A percentile compares a stretch with the other conserved stretches of the same genome.
Conservation (phyloP, 192 early-diverging fungal species). For the Rhizoclosmatium sp. region DNA sequence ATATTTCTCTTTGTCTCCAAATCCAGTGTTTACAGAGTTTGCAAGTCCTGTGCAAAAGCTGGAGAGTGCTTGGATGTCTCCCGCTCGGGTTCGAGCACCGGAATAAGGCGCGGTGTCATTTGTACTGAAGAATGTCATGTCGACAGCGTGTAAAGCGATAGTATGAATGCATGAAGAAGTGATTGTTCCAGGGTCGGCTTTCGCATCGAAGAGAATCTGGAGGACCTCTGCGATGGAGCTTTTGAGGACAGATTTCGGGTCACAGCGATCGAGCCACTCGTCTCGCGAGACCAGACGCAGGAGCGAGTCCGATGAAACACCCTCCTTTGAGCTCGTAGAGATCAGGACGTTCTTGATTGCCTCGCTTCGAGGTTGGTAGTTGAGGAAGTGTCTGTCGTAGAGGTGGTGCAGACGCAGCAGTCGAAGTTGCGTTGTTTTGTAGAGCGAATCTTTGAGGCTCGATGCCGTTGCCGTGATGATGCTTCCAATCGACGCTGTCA, state of each 20-base stretch:
- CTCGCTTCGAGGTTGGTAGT: not conserved
- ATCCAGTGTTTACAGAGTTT: not conserved
- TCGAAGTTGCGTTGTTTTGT: not conserved
- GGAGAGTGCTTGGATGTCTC: not conserved
- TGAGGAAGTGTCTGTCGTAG: not conserved
- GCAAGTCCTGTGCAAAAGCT: conserved; percentile 1
- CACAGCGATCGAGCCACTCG: conserved; percentile 7
- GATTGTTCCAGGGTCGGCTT: not conserved
- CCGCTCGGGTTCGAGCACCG: not conserved
- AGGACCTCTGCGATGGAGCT: not conserved
- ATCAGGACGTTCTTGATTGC: not conserved
- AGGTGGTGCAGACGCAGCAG: conserved; percentile 2
- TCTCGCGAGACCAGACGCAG: not conserved
- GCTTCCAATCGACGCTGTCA: not conserved
- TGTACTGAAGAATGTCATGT: conserved; percentile 3
- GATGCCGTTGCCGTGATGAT: not conserved
- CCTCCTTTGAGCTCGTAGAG: not conserved
- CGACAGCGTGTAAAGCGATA: not conserved
- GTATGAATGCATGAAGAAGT: conserved; percentile 6
- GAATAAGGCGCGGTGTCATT: not conserved
- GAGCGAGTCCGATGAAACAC: not conserved
- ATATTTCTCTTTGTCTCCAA: not conserved
- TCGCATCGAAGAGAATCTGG: conserved; percentile 1
- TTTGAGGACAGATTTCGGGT: not conserved
- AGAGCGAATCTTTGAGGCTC: not conserved